Base-by-base conservation (phyloP, 129 eudicot genomes). In the Artemisia tridentata region DNA sequence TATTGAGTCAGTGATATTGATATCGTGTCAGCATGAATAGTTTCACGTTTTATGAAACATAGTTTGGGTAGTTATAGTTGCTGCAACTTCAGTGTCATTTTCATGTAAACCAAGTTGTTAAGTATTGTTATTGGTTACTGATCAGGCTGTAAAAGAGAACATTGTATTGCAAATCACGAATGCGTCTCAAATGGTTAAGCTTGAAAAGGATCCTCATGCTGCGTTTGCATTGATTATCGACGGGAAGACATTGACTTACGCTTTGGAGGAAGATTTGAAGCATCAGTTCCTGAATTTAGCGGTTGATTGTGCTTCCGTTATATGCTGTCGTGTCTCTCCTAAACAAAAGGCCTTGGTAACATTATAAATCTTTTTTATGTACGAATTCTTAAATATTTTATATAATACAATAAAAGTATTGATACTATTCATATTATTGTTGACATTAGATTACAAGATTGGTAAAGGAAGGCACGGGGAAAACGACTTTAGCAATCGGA, bases 261-360 rank as follows among this genome's bases (percentile, higher is more conserved):
- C 91, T n/a, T 80, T 95, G 80, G 97, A 90, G 80, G 92, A 86
- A 27, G 97, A 95, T 76, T 69, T 95, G 84, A 95, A 95, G 80
- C 80, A 71, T 73, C 86, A 84, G 5, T 95, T 95, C 80, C 84
- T 95, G 84, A 67, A 74, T 73, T 85, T 95, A 61, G 99, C 96
- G 10, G 88, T 95, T 67, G 82, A 75, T 65, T 95, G 99, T 68
- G 91, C 99, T 79, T 95, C 99, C 76, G 99, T 95, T 69, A 95
- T 95, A 74, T 95, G 97, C 77, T 95, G 99, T 21, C 97, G 99
- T 68, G 99, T 95, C 68, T 90, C 99, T 61, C 99, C 99, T 23
- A 95, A 80, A 78, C 97, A 95, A 78, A 95, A 95, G 78, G 97
- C 99, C 21, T 52, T 90, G 91, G 97, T 95, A 82, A 74, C 79